Base-by-base conservation (phyloP, 2,329 filamentous ascomycete genomes). In the Whalleya microplaca region DNA sequence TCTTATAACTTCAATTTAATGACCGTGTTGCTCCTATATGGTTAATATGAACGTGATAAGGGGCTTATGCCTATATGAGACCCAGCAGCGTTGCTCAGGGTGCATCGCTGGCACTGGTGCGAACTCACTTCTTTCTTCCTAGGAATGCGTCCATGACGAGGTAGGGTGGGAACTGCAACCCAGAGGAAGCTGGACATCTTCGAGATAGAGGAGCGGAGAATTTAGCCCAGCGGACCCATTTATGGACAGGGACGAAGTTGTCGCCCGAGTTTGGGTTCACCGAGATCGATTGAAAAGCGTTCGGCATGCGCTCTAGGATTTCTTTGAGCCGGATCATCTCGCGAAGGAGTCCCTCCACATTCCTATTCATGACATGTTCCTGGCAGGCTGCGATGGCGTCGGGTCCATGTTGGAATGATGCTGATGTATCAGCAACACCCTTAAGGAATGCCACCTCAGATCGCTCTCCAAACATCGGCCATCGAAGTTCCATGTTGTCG, bases 131-230 rank as follows among this genome's bases (percentile, higher is more conserved):
- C 58, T 77, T 79, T 1, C 80, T 75, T 0, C 79, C 80, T 3
- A 83, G 71, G 57, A 84, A 83, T 0, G 80, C 81, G 62, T 83
- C 80, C 80, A 83, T 82, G 3, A 83, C 72, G 0, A 83, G 71
- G 51, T 78, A 83, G 0, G 80, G 79, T 0, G 80, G 79, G 45
- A 83, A 83, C 48, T 83, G 78, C 0, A 83, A 66, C 0, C 80
- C 80, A 0, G 78, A 81, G 0, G 80, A 76, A 1, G 80, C 81
- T 0, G 81, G 80, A 2, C 78, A 79, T 8, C 80, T 69, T 56
- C 76, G 80, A 0, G 79, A 82, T 0, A 83, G 64, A 0, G 80
- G 80, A 0, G 80, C 73, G 0, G 77, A 80, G 63, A 83, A 83
- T 56, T 81, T 78, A 2, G 70, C 79, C 78, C 78, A 81, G 19